Evolutionary conservation across 148 eudicot genomes (phyloP).

Genomic region (Cornus suecica): DNA sequence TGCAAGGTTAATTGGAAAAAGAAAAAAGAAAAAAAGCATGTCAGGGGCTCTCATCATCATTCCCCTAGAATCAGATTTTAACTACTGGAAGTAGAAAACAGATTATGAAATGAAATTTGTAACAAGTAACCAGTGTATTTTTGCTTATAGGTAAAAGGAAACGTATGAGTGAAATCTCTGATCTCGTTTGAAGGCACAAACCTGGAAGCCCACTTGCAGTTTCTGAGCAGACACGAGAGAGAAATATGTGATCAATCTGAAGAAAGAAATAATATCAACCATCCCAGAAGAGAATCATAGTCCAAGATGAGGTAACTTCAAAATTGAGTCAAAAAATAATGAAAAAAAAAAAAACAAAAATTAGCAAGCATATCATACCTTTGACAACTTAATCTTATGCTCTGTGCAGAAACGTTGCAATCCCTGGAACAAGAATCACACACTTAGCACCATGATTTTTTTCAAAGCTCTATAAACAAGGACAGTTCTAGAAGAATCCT

Average conservation of each 20-base stretch:
- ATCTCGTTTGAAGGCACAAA: constrained; percentile 21
- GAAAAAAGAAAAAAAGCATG: constrained; percentile 12
- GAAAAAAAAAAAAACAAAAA: background rate
- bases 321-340: background rate
- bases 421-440: constrained; percentile 51
- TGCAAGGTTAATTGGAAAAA: too few species aligned
- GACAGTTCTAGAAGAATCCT: background rate
- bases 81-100: background rate
- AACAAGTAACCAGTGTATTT: background rate
- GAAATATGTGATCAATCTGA: constrained; percentile 96
- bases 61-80: background rate
- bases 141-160: background rate
- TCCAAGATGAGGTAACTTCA: background rate
- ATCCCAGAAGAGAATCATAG: background rate
- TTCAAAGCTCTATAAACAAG: background rate
- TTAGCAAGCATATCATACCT: constrained; percentile 42
- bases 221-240: constrained; percentile 93
- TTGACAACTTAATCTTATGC: constrained; percentile 86
- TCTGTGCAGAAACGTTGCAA: constrained; percentile 91
- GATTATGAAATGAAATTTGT: background rate
- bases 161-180: background rate
- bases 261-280: constrained; percentile 17
- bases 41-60: background rate
- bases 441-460: constrained; percentile 5
- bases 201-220: constrained; percentile 99